These are phyloP conservation scores for Apiospora saccharicola DNA, from an alignment of 2,329 filamentous ascomycete species.

Conservation along the genomic window DNA sequence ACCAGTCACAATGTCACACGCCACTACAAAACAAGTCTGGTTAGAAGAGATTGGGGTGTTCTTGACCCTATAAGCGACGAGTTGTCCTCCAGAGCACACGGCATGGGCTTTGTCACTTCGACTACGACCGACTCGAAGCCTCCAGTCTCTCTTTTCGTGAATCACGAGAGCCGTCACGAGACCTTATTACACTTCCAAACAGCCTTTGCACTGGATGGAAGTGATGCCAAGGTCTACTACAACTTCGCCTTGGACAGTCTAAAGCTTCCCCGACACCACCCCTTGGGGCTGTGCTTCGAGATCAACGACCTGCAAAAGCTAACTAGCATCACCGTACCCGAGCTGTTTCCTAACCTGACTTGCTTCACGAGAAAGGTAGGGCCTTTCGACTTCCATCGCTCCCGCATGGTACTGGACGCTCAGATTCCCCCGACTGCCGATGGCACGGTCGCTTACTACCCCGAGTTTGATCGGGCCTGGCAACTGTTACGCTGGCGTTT, in stretches of 20 bases:
- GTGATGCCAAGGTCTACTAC: slow-evolving; percentile 21
- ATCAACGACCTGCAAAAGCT: slow-evolving; percentile 20
- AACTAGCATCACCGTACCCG: slow-evolving; percentile 26
- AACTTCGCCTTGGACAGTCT: slow-evolving; percentile 29
- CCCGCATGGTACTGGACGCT: neutral
- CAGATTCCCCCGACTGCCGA: neutral
- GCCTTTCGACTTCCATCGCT: neutral
- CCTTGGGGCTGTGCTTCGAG: slow-evolving; percentile 26
- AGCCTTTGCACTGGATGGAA: slow-evolving; percentile 1
- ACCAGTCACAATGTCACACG: neutral
- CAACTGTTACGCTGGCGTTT: slow-evolving; percentile 27
- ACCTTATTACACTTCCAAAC: slow-evolving; percentile 26
- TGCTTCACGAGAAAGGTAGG: neutral
- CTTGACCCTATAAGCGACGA: neutral
- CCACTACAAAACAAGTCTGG: neutral
- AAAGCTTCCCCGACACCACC: slow-evolving; percentile 26
- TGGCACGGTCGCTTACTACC: neutral
- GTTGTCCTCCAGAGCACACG: too few relatives aligned
- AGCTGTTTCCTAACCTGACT: neutral
- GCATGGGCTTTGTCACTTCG: neutral
- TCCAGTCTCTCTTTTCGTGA: slow-evolving; percentile 27
- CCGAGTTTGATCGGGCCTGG: slow-evolving; percentile 29
- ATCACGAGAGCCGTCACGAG: slow-evolving; percentile 29
- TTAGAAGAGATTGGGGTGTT: neutral
- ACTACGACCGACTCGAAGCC: slow-evolving; percentile 6